Conservation (phyloP, 1,284 basidiomycete species). For the Ceratobasidium sp. region DNA sequence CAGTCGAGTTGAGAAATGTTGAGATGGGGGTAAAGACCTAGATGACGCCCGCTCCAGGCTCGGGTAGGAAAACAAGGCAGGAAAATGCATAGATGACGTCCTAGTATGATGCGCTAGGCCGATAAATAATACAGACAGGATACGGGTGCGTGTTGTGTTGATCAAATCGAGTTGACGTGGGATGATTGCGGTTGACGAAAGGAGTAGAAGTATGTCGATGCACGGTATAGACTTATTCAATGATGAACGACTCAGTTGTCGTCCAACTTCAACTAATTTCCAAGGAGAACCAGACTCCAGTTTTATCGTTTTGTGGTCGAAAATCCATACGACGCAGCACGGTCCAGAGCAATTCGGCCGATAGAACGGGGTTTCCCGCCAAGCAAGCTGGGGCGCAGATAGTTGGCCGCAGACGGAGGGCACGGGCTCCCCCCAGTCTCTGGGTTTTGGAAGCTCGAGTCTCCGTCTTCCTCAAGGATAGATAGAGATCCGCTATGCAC, state of each 20-base stretch:
- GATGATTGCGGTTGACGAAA: constrained; percentile 2
- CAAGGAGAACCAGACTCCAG: neutral
- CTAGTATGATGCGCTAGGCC: neutral
- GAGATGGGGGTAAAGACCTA: neutral
- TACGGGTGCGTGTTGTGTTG: neutral
- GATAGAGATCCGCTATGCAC: constrained; percentile 65
- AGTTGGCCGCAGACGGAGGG: constrained; percentile 30
- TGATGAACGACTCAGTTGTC: neutral
- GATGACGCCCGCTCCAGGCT: neutral
- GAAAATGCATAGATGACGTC: neutral
- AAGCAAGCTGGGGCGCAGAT: constrained; percentile 1
- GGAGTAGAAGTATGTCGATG: neutral
- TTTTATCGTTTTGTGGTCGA: constrained; percentile 23
- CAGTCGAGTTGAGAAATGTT: neutral
- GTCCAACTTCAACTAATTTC: constrained; percentile 12
- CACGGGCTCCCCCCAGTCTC: constrained; percentile 23
- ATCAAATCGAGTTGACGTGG: neutral
- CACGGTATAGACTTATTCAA: neutral
- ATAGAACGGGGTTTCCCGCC: constrained; percentile 4
- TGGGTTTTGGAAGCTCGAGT: constrained; percentile 54
- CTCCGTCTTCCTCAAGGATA: constrained; percentile 73
- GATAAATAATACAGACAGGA: neutral
- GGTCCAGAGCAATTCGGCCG: constrained; percentile 3
- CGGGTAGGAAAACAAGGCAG: neutral
- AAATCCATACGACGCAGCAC: constrained; percentile 32